Conservation (phyloP, 2,329 filamentous ascomycete genomes). For the Colletotrichum chlorophyti region DNA sequence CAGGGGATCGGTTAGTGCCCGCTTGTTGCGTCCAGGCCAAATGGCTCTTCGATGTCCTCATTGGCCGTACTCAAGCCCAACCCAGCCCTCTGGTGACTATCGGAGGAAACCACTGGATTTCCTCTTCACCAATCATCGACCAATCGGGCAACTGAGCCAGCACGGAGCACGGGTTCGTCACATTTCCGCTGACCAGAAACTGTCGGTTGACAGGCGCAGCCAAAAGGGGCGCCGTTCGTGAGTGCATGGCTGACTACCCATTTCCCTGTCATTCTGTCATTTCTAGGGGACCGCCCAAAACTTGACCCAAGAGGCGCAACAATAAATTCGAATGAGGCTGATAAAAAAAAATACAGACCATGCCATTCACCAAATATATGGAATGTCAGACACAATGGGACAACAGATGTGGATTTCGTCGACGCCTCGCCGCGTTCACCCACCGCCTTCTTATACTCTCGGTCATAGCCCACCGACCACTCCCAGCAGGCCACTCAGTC, state of each 20-base stretch:
- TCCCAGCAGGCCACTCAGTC: constrained; percentile 15
- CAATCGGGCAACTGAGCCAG: constrained; percentile 19
- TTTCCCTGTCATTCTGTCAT: constrained; percentile 2
- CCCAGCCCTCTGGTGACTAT: constrained; percentile 11
- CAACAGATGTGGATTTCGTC: background rate
- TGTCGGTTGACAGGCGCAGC: constrained; percentile 27
- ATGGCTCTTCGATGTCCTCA: background rate
- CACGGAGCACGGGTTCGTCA: constrained; percentile 32
- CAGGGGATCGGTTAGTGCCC: constrained; percentile 17
- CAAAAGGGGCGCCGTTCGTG: constrained; percentile 9
- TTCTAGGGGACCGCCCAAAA: constrained; percentile 9
- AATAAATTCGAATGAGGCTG: constrained; percentile 20
- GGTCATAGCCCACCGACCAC: too few species aligned
- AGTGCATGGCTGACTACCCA: constrained; percentile 6
- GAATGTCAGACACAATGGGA: background rate
- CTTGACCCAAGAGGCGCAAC: constrained; percentile 8
- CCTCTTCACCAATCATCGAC: constrained; percentile 29
- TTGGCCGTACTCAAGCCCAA: constrained; percentile 15
- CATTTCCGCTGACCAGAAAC: constrained; percentile 18
- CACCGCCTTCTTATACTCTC: constrained; percentile 28
- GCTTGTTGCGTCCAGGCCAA: constrained; percentile 9
- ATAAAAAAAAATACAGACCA: background rate
- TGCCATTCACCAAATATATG: background rate
- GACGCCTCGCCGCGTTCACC: constrained; percentile 14
- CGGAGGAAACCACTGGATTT: constrained; percentile 22